Evolutionary conservation across 345 rosid genomes (phyloP).

Genomic region (Lepidium africanum): DNA sequence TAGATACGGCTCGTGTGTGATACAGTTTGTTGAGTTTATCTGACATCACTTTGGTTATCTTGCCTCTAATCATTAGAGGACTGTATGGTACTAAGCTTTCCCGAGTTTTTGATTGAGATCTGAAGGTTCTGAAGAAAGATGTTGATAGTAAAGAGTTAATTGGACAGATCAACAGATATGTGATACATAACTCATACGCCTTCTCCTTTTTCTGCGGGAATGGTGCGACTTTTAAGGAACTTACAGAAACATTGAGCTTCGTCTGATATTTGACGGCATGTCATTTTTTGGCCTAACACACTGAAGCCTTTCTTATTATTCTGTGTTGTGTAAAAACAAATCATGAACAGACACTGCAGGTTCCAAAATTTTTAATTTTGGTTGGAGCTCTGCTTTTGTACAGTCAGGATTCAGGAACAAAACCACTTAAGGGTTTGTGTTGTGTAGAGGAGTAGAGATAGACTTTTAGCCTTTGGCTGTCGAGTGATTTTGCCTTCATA

Average conservation of each 20-base stretch:
- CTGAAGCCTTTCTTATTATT: neutral
- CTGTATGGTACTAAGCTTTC: neutral
- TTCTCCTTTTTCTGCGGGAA: slow-evolving; percentile 31
- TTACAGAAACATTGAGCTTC: slow-evolving; percentile 15
- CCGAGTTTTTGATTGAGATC: neutral
- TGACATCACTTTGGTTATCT: neutral
- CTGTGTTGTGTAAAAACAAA: slow-evolving; percentile 9
- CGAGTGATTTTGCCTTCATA: slow-evolving; percentile 7
- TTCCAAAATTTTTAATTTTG: slow-evolving; percentile 6
- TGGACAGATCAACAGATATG: neutral
- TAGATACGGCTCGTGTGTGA: slow-evolving; percentile 2
- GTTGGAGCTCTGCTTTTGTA: slow-evolving; percentile 22
- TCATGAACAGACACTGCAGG: slow-evolving; percentile 22
- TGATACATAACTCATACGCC: slow-evolving; percentile 19
- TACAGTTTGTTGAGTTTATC: slow-evolving; percentile 14
- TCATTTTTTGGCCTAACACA: slow-evolving; percentile 14
- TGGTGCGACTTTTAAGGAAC: slow-evolving; percentile 21
- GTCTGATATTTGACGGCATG: slow-evolving; percentile 7
- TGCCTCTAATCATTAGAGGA: neutral
- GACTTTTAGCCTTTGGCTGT: slow-evolving; percentile 2
- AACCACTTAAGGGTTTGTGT: slow-evolving; percentile 4
- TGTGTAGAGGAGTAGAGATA: slow-evolving; percentile 25
- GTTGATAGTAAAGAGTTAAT: slow-evolving; percentile 5
- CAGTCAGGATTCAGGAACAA: slow-evolving; percentile 17
- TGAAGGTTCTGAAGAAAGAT: slow-evolving; percentile 14